A percentile compares a stretch with the other conserved stretches of the same genome.
phyloP scores from a whole-genome alignment of 2,329 filamentous ascomycete genomes.

The Diplodia seriata region DNA sequence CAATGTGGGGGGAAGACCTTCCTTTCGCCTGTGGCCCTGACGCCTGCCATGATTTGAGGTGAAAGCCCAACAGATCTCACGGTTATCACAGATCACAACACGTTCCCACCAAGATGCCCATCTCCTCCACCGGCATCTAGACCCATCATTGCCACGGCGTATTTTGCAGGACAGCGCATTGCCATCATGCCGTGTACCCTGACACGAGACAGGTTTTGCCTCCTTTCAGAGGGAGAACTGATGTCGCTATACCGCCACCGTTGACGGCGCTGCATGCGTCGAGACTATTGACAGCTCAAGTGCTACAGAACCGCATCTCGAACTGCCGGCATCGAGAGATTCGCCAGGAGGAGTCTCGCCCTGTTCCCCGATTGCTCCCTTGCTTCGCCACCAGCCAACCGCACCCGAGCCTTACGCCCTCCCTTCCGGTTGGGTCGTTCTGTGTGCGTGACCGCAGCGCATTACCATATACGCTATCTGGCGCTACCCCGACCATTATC shows the following conservation, averaged over 20 bases:
- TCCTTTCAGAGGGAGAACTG: neutral
- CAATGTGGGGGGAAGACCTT: constrained; percentile 3
- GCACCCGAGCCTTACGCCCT: constrained; percentile 9
- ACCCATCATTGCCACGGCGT: neutral
- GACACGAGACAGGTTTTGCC: constrained; percentile 18
- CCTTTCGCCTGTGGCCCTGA: neutral
- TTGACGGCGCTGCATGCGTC: neutral
- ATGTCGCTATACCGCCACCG: neutral
- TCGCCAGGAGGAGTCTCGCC: neutral
- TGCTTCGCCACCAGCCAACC: neutral
- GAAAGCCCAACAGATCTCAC: constrained; percentile 7
- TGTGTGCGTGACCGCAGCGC: neutral
- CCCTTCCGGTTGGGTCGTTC: constrained; percentile 2
- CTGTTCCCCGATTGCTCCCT: neutral
- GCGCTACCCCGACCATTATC: neutral
- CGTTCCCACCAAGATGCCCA: neutral
- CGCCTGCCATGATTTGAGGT: neutral
- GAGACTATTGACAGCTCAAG: constrained; percentile 14
- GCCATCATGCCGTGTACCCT: constrained; percentile 17
- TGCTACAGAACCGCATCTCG: constrained; percentile 15
- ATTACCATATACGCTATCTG: neutral
- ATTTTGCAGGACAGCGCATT: constrained; percentile 2
- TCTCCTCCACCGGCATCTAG: neutral
- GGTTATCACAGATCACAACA: neutral
- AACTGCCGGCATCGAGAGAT: neutral